Evolutionary conservation across 441 rosid species (phyloP), one percentile per base, ranked within the genome.

Genomic region (Biscutella auriculata): DNA sequence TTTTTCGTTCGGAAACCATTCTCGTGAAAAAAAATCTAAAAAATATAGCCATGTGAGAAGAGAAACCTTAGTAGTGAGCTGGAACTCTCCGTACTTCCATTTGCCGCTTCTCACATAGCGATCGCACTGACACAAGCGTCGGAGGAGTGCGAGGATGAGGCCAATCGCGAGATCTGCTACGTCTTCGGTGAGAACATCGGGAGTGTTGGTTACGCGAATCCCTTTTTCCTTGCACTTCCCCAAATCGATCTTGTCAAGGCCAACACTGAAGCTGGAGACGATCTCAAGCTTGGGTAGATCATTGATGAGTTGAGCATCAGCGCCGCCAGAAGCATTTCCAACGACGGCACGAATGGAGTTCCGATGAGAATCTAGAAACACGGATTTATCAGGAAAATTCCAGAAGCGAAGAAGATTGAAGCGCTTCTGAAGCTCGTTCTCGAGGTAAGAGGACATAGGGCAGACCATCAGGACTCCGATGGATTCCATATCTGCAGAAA

Each of bases 81-180:
- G 58, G 53, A 49, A 85, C 29, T 83, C 80, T 27, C 87, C 84
- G 60, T 29, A 75, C 77, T 75, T 83, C 97, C 95, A 88, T 25
- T 72, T 64, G 9, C 92, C 97, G 47, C 81, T 76, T 69, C 89
- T 80, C 4, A 88, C 92, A 42, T 76, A 86, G 44, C 84, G 75
- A 69, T 92, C 95, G 53, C 87, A 70, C 72, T 62, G 83, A 70
- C 95, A 86, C 48, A 92, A 51, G 68, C 85, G 78, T 77, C 96
- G 80, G 52, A 82, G 59, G 54, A 92, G 88, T 10, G 89, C 86
- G 62, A 88, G 51, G 44, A 80, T 86, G 64, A 92, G 72, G 17
- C 89, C 98, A 47, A 88, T 74, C 9, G 94, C 94, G 63, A 88
- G 78, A 73, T 92, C 98, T 4, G 97, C 98, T 9, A 86, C 95